Evolutionary conservation across 805 yeast species (phyloP).

Genomic region (Kodamaea laetipori): DNA sequence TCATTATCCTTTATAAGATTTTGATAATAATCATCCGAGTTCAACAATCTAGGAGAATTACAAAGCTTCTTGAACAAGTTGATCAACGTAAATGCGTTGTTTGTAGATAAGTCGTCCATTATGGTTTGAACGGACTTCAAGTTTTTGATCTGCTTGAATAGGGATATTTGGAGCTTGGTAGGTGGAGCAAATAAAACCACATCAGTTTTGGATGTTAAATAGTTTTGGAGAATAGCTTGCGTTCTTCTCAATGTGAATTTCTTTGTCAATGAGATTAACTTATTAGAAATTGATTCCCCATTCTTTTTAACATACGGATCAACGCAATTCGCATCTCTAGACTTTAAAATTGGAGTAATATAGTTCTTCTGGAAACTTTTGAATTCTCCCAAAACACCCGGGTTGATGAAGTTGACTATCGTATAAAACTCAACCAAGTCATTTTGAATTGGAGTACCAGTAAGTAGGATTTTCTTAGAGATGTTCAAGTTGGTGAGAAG

Average conservation of each 20-base stretch:
- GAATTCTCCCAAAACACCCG: constrained; percentile 72
- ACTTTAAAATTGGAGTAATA: constrained; percentile 68
- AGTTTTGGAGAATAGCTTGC: constrained; percentile 53
- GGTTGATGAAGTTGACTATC: constrained; percentile 80
- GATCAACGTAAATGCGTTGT: constrained; percentile 63
- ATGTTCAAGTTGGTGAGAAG: constrained; percentile 59
- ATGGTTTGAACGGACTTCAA: constrained; percentile 37
- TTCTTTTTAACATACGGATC: constrained; percentile 48
- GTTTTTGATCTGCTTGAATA: constrained; percentile 54
- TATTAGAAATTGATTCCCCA: constrained; percentile 66
- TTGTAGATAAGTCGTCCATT: constrained; percentile 32
- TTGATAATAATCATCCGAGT: constrained; percentile 49
- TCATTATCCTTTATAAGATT: constrained; percentile 12
- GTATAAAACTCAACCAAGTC: constrained; percentile 82
- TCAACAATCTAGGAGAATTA: constrained; percentile 71
- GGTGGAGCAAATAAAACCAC: constrained; percentile 78
- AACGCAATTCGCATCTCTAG: constrained; percentile 64
- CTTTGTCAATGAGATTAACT: constrained; percentile 63
- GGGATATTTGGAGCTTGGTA: constrained; percentile 54
- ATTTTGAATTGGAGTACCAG: constrained; percentile 95
- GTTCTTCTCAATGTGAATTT: constrained; percentile 75
- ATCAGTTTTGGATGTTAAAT: constrained; percentile 76
- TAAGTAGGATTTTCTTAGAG: constrained; percentile 60
- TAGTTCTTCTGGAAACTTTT: constrained; percentile 59
- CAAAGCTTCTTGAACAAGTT: constrained; percentile 78